Evolutionary conservation across 495 filamentous ascomycete species (phyloP).

Genomic region (Letharia lupina): DNA sequence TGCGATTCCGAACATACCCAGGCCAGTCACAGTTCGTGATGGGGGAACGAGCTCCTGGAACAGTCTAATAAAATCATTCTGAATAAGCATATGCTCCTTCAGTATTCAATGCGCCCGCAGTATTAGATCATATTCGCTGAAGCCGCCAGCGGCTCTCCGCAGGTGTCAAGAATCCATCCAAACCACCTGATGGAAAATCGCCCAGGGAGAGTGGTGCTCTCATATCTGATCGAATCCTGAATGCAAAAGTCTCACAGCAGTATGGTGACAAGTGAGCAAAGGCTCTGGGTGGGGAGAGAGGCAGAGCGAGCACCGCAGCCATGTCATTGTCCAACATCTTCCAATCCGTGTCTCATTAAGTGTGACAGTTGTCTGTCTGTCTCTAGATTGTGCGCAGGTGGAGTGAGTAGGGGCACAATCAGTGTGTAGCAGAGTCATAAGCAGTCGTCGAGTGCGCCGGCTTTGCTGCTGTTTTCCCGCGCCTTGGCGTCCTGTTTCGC

Average conservation of each 20-base stretch:
- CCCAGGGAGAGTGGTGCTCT: background rate
- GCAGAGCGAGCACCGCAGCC: background rate
- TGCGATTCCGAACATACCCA: background rate
- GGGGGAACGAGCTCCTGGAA: background rate
- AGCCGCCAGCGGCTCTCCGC: background rate
- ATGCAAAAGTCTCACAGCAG: background rate
- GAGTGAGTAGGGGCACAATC: background rate
- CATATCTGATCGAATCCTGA: background rate
- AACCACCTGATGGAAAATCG: background rate
- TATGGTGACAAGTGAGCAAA: background rate
- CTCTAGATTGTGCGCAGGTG: background rate
- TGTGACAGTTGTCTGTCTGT: background rate
- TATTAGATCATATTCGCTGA: background rate
- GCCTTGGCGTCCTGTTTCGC: background rate
- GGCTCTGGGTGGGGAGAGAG: background rate
- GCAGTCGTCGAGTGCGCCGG: background rate
- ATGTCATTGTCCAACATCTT: background rate
- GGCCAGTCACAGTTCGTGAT: background rate
- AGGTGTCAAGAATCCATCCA: background rate
- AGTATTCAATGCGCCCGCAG: background rate
- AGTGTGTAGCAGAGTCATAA: background rate
- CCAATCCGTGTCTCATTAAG: background rate
- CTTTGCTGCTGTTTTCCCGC: background rate
- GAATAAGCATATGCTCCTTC: background rate
- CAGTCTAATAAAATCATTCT: background rate